Percentiles rank a stretch among this genome's conserved stretches.
phyloP scores from a whole-genome alignment of 208 protist species.

The Acanthamoeba royreba region DNA sequence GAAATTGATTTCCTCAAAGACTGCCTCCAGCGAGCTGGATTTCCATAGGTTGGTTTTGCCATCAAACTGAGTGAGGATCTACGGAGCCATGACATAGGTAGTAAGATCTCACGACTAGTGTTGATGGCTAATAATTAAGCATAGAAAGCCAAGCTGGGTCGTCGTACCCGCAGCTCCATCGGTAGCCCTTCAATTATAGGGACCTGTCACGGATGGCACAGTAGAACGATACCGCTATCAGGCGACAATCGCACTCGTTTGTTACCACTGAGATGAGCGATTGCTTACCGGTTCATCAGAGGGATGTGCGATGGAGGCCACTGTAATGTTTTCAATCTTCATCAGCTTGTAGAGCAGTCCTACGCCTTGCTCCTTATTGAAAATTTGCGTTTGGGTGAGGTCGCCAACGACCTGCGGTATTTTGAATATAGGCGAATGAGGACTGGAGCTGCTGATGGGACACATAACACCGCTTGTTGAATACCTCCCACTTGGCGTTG shows the following conservation, averaged over 20 bases:
- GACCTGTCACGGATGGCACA: too few relatives aligned
- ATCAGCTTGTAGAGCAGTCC: background rate
- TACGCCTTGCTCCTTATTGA: background rate
- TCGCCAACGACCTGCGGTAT: background rate
- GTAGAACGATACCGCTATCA: too few relatives aligned
- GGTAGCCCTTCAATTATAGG: background rate
- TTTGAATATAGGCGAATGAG: too few relatives aligned
- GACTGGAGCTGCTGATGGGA: too few relatives aligned
- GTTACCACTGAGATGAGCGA: too few relatives aligned
- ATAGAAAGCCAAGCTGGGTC: background rate
- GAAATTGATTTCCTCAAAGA: background rate
- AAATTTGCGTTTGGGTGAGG: background rate
- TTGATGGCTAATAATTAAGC: too few relatives aligned
- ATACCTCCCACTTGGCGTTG: conserved; percentile 23
- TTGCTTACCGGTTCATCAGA: background rate
- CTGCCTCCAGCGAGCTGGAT: background rate
- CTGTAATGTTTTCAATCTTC: background rate
- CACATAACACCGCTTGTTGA: too few relatives aligned
- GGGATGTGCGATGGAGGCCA: background rate
- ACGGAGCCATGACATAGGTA: too few relatives aligned
- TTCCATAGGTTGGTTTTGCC: background rate
- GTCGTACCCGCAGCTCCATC: background rate
- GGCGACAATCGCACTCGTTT: too few relatives aligned
- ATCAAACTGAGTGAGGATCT: background rate
- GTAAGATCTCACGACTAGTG: too few relatives aligned